Evolutionary conservation across 148 eudicot species (phyloP).

Genomic region (Limonium bicolor): DNA sequence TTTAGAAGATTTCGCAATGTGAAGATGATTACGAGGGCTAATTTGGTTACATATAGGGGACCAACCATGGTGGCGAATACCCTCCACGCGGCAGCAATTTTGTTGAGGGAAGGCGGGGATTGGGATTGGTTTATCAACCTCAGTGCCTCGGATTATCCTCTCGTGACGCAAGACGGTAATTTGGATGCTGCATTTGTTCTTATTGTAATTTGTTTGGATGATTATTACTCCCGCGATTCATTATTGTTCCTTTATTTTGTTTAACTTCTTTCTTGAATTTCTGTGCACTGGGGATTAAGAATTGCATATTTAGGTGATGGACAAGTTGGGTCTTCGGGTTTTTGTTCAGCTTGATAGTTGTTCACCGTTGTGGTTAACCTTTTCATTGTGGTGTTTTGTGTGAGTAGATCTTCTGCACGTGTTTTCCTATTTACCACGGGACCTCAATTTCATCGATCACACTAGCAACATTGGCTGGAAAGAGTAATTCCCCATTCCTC

Average conservation of each 20-base stretch:
- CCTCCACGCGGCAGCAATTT: conserved; percentile 75
- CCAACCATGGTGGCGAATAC: conserved; percentile 96
- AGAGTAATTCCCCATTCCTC: conserved; percentile 32
- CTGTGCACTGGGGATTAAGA: no score
- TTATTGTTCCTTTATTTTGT: neutral
- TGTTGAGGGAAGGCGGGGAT: conserved; percentile 52
- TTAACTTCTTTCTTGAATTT: neutral
- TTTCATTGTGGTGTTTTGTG: conserved; percentile 5
- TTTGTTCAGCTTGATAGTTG: neutral
- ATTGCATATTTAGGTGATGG: no score
- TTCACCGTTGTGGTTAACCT: conserved; percentile 1
- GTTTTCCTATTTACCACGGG: conserved; percentile 72
- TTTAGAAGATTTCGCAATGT: conserved; percentile 50
- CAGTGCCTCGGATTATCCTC: conserved; percentile 88
- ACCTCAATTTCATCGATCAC: conserved; percentile 87
- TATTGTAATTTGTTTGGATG: neutral
- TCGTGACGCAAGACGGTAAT: conserved; percentile 86
- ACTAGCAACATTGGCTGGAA: conserved; percentile 93
- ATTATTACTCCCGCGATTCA: neutral
- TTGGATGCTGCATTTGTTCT: conserved; percentile 3
- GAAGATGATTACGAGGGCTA: conserved; percentile 66
- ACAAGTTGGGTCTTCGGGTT: neutral
- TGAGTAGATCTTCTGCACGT: conserved; percentile 75
- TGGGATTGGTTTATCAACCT: conserved; percentile 99
- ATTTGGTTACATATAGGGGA: conserved; percentile 73